Base-by-base conservation (phyloP, 352 stramenopile species). In the Phytophthora rubi region DNA sequence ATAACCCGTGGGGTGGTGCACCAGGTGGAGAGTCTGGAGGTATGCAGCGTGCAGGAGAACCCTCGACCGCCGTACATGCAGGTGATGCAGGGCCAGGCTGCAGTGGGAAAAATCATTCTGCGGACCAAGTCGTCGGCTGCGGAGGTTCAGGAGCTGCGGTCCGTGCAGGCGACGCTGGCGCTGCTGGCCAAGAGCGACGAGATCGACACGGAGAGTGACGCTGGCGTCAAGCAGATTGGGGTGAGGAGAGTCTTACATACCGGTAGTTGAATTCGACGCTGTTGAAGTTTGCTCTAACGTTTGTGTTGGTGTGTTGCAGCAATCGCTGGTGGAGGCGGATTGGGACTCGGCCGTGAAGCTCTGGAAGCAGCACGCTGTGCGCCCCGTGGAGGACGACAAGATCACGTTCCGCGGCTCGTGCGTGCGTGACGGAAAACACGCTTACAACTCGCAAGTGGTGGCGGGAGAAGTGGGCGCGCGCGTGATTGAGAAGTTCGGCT, bases 331-430 rank as follows among this genome's bases (percentile, higher is more conserved):
- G 32, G 62, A 76, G 23, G 77, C 80, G 2, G 69, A 91, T 54
- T 95, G 87, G 87, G 59, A 77, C 30, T 57, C 72, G 13, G 79
- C 87, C 0, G 63, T 95, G 37, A 53, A 66, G 51, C 66, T 95
- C n/a, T 95, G 87, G 87, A 76, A 73, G 32, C 65, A 71, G 30
- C 82, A 92, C 62, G 45, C 49, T 1, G 32, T 79, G 0, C 71
- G 59, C 35, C 63, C 60, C 2, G 61, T 67, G 1, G 68, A 76
- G 10, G 52, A 77, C 23, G 63, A 21, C 12, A 59, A 53, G 6
- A 83, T 89, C 8, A 81, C 73, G 21, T 95, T 95, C 60, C 82
- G 87, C 23, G 87, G 82, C 9, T 95, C 87, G 13, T 93, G 87
- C 65, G 85, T 95, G 51, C 85, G 87, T 16, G 87, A 95, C 53